Conservation (phyloP, 1,284 basidiomycete species). For the Pseudozyma sp. region DNA sequence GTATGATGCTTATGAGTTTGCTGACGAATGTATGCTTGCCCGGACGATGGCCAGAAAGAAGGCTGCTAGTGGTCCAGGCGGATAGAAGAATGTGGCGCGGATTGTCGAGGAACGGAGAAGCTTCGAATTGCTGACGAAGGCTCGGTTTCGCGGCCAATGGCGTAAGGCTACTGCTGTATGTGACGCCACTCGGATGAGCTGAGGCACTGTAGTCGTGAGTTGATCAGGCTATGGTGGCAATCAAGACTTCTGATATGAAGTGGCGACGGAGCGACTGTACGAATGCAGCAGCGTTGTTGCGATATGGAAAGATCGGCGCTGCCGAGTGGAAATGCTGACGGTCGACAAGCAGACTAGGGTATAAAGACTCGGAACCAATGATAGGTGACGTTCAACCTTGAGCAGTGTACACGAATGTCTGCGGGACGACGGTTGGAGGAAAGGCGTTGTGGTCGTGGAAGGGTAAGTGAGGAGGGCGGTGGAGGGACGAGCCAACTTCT, state of each 20-base stretch:
- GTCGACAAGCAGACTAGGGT: conserved; percentile 1
- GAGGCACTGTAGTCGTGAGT: too few relatives aligned
- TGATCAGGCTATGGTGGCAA: too few relatives aligned
- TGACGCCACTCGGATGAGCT: not conserved
- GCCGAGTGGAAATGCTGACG: not conserved
- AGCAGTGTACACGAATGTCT: too few relatives aligned
- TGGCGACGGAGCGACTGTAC: too few relatives aligned
- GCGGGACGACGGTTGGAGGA: not conserved
- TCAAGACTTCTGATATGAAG: not conserved
- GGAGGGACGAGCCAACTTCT: not conserved
- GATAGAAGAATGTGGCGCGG: not conserved
- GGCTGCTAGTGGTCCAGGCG: conserved; percentile 1
- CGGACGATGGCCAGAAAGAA: conserved; percentile 16
- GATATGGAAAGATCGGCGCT: not conserved
- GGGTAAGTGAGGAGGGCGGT: not conserved
- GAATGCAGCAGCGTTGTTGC: not conserved
- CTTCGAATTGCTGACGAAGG: not conserved
- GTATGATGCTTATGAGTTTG: not conserved
- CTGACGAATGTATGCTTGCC: not conserved
- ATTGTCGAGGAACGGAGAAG: not conserved
- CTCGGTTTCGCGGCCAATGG: not conserved
- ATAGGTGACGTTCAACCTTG: too few relatives aligned
- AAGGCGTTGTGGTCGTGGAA: not conserved
- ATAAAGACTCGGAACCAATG: not conserved
- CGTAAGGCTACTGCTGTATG: too few relatives aligned